Evolutionary conservation across 192 early-diverging fungal genomes (phyloP), one percentile per base, ranked within the genome.

Genomic region (Dissophora ornata): DNA sequence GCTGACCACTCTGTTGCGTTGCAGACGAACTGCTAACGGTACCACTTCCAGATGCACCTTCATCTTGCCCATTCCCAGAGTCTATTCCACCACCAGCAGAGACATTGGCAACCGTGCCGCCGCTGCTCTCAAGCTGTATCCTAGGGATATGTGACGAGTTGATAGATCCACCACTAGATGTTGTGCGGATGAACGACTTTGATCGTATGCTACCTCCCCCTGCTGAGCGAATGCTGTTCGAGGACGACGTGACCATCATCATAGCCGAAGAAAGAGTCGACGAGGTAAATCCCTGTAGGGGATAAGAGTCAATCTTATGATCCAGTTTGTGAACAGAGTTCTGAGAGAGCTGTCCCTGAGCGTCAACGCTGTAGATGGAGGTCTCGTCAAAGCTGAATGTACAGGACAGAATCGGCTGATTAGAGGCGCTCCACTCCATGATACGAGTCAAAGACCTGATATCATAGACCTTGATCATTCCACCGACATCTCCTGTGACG

Each of bases 311-410:
- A 1, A 88, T 28, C 22, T 67, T 46, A 32, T 46, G 55, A 10
- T 85, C 86, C 3, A 81, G 80, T 66, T 86, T 88, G 57, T 83
- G 84, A 25, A 86, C 70, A 21, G 84, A 85, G 70, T 85, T 84
- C 65, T 88, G 84, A 13, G 67, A 65, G 10, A 87, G 63, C 62
- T 85, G 61, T 13, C 57, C 45, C 22, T 66, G 57, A 4, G 34
- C 38, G 38, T 86, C 81, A 5, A 88, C 79, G 48, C 82, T 80
- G 41, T 79, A 83, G 36, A 88, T 86, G 0, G 83, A 82, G 19
- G 81, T 89, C 56, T 89, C 88, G 50, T 89, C 88, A 80, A 89
- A 89, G 46, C 85, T 89, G 53, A 87, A 89, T 29, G 80, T 84
- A 24, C 86, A 84, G 2, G 81, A 82, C 45, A 84, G 79, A 12